Percentiles rank a stretch among this genome's conserved stretches.
phyloP scores from a whole-genome alignment of 345 rosid species.

The Eucalyptus coolabah region DNA sequence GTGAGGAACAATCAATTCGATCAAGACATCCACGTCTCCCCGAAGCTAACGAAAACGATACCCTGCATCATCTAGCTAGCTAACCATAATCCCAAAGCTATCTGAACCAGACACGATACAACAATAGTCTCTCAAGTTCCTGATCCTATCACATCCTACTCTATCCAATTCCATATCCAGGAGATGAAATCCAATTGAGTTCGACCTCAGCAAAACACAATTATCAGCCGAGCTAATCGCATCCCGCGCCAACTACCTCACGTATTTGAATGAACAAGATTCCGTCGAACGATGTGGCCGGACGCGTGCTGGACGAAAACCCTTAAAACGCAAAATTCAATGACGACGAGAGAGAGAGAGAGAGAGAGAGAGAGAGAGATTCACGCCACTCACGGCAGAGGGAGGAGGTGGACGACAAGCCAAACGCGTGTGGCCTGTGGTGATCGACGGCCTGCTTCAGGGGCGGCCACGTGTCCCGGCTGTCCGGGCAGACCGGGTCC shows the following conservation, averaged over 20 bases:
- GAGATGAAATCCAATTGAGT: not conserved
- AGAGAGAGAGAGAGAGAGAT: no score
- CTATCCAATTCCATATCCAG: not conserved
- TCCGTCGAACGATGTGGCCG: not conserved
- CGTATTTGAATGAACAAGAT: no score
- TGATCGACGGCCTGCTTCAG: slow-evolving; percentile 43
- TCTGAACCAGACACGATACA: not conserved
- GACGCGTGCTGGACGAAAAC: no score
- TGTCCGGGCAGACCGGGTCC: slow-evolving; percentile 83
- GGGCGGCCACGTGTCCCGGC: slow-evolving; percentile 80
- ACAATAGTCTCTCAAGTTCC: not conserved
- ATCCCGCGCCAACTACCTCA: not conserved
- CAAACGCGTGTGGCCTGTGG: slow-evolving; percentile 54
- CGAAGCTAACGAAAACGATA: not conserved
- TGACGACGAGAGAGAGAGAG: no score
- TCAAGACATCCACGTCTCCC: not conserved
- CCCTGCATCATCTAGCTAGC: not conserved
- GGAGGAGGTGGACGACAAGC: slow-evolving; percentile 60
- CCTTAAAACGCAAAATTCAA: no score
- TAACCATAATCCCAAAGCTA: not conserved
- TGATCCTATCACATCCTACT: not conserved
- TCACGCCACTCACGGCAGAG: slow-evolving; percentile 53
- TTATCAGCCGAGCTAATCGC: not conserved
- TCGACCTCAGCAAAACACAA: not conserved
- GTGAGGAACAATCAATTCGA: not conserved